Evolutionary conservation across 805 yeast species (phyloP), one percentile per base, ranked within the genome.

Genomic region (Candida ovalis): DNA sequence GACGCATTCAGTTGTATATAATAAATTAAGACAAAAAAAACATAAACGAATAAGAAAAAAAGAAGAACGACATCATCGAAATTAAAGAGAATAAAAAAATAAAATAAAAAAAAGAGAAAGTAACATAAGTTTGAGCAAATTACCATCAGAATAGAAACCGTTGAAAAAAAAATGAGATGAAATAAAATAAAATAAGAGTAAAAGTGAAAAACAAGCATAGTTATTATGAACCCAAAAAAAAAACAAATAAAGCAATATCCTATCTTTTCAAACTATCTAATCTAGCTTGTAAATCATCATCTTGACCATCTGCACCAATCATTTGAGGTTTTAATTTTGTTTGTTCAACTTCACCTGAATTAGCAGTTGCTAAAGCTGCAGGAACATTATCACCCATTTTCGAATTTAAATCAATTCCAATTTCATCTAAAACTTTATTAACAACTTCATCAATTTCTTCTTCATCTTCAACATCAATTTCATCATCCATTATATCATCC

Each of bases 401-500:
- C 39, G 73, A 61, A 55, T 76, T 77, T 63, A 94, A 70, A 62
- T 88, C 96, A 36, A 95, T 86, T 52, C 98, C 99, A 62, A 94
- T 89, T 66, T 94, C 99, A 64, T 94, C 99, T 61, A 94, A 73
- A 0, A 95, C 97, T 66, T 85, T 88, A 61, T 84, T 81, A 43
- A 95, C 94, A 44, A 91, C 86, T 60, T 90, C 96, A 61, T 91
- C 97, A 3, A 86, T 85, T 65, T 91, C 96, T 55, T 86, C 94
- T 49, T 69, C 72, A 53, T 86, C 96, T 51, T 87, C 95, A 22
- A 79, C 89, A 55, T 83, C 86, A 49, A 88, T 81, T 59, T 88
- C 97, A 60, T 84, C 89, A 46, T 86, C 96, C 94, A 94, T 89
- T 18, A 94, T 87, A 65, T 92, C 97, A 63, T 94, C 99, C 59